Evolutionary conservation across 257 asterid genomes (phyloP).

Genomic region (Solanum habrochaites): DNA sequence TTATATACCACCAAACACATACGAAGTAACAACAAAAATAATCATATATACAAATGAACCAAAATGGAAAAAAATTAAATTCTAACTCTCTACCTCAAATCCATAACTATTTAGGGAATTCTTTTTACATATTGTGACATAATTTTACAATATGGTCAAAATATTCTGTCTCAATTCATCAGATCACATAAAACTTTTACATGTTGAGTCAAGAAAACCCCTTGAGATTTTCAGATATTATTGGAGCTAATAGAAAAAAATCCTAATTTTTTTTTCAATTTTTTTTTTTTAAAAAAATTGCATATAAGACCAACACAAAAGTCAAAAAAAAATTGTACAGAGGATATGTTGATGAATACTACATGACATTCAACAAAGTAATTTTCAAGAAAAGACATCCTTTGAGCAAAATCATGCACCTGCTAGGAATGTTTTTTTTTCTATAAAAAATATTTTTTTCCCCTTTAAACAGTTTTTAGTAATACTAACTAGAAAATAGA

Average conservation of each 20-base stretch:
- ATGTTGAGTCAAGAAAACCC: neutral
- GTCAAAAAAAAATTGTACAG: conserved; percentile 23
- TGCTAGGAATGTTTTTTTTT: neutral
- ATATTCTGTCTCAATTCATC: neutral
- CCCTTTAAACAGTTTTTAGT: neutral
- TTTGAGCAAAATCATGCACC: conserved; percentile 2
- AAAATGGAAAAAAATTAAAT: neutral
- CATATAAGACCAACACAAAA: conserved; percentile 21
- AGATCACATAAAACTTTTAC: neutral
- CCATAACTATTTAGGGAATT: neutral
- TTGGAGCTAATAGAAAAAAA: neutral
- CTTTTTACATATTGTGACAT: neutral
- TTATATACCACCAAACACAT: neutral
- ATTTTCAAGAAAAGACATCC: conserved; percentile 18
- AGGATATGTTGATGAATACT: conserved; percentile 30
- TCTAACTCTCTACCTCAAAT: neutral
- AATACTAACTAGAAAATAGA: neutral
- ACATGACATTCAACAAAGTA: conserved; percentile 31
- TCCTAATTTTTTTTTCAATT: neutral
- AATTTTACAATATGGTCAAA: neutral
- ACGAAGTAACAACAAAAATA: neutral
- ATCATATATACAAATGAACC: neutral
- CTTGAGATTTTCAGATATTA: neutral
- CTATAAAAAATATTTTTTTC: neutral
- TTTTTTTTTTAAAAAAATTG: neutral